phyloP scores from a whole-genome alignment of 495 filamentous ascomycete genomes.

The Xylaria castorea region DNA sequence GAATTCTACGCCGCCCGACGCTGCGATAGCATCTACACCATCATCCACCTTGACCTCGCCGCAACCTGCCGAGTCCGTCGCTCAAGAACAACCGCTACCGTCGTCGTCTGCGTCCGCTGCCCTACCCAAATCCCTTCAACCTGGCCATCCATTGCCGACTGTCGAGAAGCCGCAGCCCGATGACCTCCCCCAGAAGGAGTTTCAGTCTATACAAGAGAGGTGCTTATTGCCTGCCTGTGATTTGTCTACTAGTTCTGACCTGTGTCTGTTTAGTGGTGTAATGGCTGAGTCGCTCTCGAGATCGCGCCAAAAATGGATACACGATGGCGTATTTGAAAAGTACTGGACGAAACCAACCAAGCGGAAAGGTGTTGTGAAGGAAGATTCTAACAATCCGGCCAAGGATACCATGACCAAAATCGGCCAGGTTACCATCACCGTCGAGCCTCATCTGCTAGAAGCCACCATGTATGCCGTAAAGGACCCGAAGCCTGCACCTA shows the following conservation, averaged over 20 bases:
- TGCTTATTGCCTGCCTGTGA: conserved; percentile 41
- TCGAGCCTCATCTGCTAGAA: conserved; percentile 92
- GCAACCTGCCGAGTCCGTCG: conserved; percentile 36
- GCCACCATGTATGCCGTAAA: conserved; percentile 86
- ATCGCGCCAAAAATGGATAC: conserved; percentile 88
- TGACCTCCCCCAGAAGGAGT: conserved; percentile 69
- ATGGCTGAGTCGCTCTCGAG: conserved; percentile 80
- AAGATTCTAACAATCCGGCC: conserved; percentile 76
- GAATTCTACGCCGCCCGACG: conserved; percentile 47
- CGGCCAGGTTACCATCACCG: conserved; percentile 78
- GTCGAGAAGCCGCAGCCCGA: conserved; percentile 70
- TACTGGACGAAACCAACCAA: conserved; percentile 94
- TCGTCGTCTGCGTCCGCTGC: neutral
- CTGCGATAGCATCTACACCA: conserved; percentile 46
- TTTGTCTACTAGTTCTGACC: conserved; percentile 8
- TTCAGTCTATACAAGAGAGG: conserved; percentile 87
- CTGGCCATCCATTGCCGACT: conserved; percentile 75
- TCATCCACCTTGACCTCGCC: conserved; percentile 42
- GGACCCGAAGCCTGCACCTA: conserved; percentile 60
- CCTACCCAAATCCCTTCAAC: conserved; percentile 62
- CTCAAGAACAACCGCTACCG: conserved; percentile 59
- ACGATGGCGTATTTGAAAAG: conserved; percentile 85
- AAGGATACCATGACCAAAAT: conserved; percentile 87
- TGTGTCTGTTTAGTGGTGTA: conserved; percentile 68
- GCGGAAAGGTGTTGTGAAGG: conserved; percentile 72